Conservation (phyloP, 495 filamentous ascomycete genomes). For the Daldinia vernicosa region DNA sequence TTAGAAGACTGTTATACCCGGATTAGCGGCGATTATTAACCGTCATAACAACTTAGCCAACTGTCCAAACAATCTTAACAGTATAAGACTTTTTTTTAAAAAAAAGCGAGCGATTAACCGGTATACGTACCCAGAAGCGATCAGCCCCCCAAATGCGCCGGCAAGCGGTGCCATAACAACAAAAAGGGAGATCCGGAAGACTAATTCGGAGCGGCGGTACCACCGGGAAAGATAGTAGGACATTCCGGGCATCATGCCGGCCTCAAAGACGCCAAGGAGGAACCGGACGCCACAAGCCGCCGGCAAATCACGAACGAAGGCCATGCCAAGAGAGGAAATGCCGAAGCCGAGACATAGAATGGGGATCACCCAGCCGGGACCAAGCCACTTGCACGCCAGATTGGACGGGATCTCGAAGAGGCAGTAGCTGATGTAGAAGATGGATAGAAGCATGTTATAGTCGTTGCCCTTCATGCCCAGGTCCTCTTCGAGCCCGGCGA, state of each 20-base stretch:
- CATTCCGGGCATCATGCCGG: constrained; percentile 77
- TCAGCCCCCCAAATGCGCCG: constrained; percentile 74
- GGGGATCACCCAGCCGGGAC: constrained; percentile 74
- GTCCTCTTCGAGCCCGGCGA: constrained; percentile 70
- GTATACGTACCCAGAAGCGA: constrained; percentile 62
- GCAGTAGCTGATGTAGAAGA: constrained; percentile 76
- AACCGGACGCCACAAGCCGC: constrained; percentile 59
- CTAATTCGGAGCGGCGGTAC: constrained; percentile 73
- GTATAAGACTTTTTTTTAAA: too few species aligned
- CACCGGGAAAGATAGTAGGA: constrained; percentile 76
- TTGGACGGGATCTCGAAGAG: constrained; percentile 74
- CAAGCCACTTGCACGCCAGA: constrained; percentile 68
- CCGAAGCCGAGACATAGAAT: constrained; percentile 59
- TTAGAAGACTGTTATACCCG: constrained; percentile 52
- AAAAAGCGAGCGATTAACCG: background rate
- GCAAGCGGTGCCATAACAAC: constrained; percentile 76
- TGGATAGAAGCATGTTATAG: constrained; percentile 71
- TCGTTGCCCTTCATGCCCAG: constrained; percentile 70
- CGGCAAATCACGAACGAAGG: constrained; percentile 52
- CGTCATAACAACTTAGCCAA: too few species aligned
- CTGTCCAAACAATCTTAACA: too few species aligned
- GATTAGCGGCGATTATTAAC: background rate
- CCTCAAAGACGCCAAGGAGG: constrained; percentile 71
- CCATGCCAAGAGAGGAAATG: constrained; percentile 50
- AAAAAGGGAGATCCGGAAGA: constrained; percentile 76